These are phyloP conservation scores for Fomitopsis palustris DNA, from an alignment of 1,284 basidiomycete genomes.

Conservation along the genomic window DNA sequence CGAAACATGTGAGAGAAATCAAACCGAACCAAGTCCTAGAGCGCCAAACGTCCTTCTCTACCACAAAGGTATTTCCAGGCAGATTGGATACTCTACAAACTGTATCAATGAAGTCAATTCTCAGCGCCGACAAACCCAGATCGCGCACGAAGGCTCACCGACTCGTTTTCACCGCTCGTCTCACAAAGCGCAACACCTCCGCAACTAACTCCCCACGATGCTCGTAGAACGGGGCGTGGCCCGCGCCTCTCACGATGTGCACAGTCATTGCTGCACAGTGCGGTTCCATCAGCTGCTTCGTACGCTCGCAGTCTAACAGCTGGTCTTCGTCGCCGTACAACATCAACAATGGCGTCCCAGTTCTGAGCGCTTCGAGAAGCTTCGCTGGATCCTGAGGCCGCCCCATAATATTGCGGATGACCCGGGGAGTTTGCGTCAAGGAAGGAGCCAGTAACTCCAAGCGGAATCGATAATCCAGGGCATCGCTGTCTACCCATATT, in stretches of 20 bases:
- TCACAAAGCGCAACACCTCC: constrained; percentile 11
- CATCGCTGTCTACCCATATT: constrained; percentile 14
- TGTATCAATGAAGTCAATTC: no score
- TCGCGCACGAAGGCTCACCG: no score
- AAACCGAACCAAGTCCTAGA: no score
- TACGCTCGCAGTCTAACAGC: constrained; percentile 11
- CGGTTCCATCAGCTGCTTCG: constrained; percentile 15
- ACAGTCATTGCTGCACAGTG: constrained; percentile 20
- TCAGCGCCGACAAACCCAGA: no score
- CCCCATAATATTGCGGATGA: constrained; percentile 5
- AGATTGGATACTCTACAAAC: no score
- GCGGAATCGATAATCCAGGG: constrained; percentile 11
- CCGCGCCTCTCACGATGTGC: constrained; percentile 15
- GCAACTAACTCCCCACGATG: constrained; percentile 18
- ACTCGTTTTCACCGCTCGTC: no score
- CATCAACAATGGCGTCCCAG: constrained; percentile 5
- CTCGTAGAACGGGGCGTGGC: constrained; percentile 24
- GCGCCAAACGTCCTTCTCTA: no score
- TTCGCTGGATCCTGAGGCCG: constrained; percentile 8
- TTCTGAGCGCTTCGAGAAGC: constrained; percentile 5
- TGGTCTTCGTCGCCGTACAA: constrained; percentile 8
- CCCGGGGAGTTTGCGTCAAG: constrained; percentile 12
- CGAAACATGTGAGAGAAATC: no score
- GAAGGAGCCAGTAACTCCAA: constrained; percentile 18
- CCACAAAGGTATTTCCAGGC: no score